These are phyloP conservation scores for Penicillium glabrum DNA, from an alignment of 2,329 filamentous ascomycete genomes.

Conservation along the genomic window DNA sequence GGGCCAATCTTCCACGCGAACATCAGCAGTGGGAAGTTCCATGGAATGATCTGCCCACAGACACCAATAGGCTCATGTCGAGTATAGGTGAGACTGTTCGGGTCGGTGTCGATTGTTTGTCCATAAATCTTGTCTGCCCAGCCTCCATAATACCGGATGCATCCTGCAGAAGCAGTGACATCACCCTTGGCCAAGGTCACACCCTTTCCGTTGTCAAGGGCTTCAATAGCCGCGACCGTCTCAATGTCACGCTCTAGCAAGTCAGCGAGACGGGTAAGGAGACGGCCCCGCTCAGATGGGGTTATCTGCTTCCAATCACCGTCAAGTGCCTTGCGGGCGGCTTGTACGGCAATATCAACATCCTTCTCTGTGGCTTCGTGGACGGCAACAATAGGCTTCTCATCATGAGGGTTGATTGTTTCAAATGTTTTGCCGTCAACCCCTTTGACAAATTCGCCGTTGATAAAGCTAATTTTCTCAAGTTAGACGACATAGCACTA, in stretches of 20 bases:
- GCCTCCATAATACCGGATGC: conserved; percentile 8
- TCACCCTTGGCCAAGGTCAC: conserved; percentile 9
- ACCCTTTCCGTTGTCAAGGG: conserved; percentile 11
- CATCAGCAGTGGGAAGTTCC: conserved; percentile 77
- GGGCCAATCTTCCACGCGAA: conserved; percentile 77
- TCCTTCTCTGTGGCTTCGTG: conserved; percentile 4
- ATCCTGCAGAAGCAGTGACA: not conserved
- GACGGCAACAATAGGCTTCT: conserved; percentile 2
- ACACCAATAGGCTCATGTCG: conserved; percentile 69
- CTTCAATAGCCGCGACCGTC: conserved; percentile 10
- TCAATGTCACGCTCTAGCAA: conserved; percentile 8
- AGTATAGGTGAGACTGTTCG: conserved; percentile 6
- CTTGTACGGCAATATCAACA: conserved; percentile 7
- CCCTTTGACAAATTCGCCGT: too few relatives aligned
- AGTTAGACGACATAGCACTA: too few relatives aligned
- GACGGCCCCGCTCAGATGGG: conserved; percentile 5
- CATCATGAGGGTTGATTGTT: not conserved
- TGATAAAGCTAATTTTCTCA: too few relatives aligned
- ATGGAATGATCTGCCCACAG: conserved; percentile 76
- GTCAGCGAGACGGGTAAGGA: conserved; percentile 7
- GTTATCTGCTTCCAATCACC: conserved; percentile 4
- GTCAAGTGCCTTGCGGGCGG: conserved; percentile 3
- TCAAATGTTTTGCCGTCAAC: too few relatives aligned
- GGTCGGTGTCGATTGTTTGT: conserved; percentile 7
- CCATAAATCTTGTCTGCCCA: conserved; percentile 11